phyloP scores from a whole-genome alignment of 1,284 basidiomycete species.

The Moniliella sp. region DNA sequence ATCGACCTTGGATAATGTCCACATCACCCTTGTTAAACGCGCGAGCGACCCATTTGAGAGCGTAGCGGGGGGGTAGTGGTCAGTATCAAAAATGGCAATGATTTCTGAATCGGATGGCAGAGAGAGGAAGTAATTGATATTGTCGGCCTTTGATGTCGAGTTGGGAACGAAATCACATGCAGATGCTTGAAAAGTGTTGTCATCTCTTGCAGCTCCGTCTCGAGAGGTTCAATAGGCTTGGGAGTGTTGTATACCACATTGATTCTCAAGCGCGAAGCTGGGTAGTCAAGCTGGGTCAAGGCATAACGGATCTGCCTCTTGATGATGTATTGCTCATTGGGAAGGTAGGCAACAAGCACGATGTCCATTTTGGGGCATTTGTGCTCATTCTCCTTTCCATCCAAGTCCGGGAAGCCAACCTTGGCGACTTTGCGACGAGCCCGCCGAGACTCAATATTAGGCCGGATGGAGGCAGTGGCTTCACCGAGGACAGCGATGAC shows the following conservation, averaged over 20 bases:
- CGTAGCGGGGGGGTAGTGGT: constrained; percentile 1
- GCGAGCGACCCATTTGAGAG: constrained; percentile 3
- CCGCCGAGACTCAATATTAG: constrained; percentile 11
- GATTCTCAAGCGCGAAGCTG: constrained; percentile 13
- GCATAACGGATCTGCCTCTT: constrained; percentile 18
- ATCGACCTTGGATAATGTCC: constrained; percentile 3
- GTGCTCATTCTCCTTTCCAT: no score
- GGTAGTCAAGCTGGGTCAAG: constrained; percentile 19
- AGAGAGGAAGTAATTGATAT: constrained; percentile 3
- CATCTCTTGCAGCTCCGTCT: constrained; percentile 3
- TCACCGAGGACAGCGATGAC: constrained; percentile 14
- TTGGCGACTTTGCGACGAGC: constrained; percentile 11
- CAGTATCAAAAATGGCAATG: constrained; percentile 4
- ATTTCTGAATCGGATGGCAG: constrained; percentile 2
- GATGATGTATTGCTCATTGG: constrained; percentile 25
- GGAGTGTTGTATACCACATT: constrained; percentile 9
- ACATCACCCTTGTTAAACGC: constrained; percentile 1
- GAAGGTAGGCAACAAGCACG: constrained; percentile 19
- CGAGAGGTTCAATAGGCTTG: constrained; percentile 2
- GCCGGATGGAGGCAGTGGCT: constrained; percentile 16
- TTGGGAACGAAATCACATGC: constrained; percentile 1
- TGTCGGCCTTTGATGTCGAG: constrained; percentile 3
- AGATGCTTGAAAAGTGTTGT: constrained; percentile 1
- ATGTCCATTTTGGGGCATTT: constrained; percentile 17
- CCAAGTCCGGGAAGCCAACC: constrained; percentile 4